phyloP scores from a whole-genome alignment of 768 basidiomycete genomes.

The Fibroporia radiculosa region DNA sequence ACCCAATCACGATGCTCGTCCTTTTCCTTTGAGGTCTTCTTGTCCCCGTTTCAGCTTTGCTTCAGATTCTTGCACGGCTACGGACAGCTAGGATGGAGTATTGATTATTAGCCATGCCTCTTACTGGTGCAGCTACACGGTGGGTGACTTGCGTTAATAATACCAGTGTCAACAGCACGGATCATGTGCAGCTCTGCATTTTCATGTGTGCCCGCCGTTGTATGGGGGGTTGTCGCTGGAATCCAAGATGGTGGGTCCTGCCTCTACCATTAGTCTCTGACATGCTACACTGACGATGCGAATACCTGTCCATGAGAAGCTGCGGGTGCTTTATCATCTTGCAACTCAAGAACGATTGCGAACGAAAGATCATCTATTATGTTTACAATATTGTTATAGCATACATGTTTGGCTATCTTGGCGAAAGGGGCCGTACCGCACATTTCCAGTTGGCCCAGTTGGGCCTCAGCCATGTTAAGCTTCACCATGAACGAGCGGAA shows the following conservation, averaged over 20 bases:
- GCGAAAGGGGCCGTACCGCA: slow-evolving; percentile 36
- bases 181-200: slow-evolving; percentile 67
- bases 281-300: background rate
- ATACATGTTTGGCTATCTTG: too few relatives aligned
- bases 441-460: slow-evolving; percentile 50
- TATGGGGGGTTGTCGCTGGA: slow-evolving; percentile 61
- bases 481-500: slow-evolving; percentile 82
- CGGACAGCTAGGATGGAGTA: slow-evolving; percentile 43
- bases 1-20: slow-evolving; percentile 11
- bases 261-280: background rate
- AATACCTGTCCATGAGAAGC: slow-evolving; percentile 38
- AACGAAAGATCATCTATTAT: slow-evolving; percentile 62
- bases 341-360: slow-evolving; percentile 74
- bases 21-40: slow-evolving; percentile 15
- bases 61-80: slow-evolving; percentile 75
- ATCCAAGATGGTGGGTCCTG: slow-evolving; percentile 76
- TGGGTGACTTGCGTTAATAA: slow-evolving; percentile 56
- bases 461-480: slow-evolving; percentile 67
- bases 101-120: background rate
- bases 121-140: background rate
- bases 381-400: too few relatives aligned
- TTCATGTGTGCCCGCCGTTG: slow-evolving; percentile 58
- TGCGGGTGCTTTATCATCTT: slow-evolving; percentile 54
- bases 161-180: slow-evolving; percentile 75
- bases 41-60: slow-evolving; percentile 41